Evolutionary conservation across 257 asterid species (phyloP), one percentile per base, ranked within the genome.

Genomic region (Sherardia arvensis): DNA sequence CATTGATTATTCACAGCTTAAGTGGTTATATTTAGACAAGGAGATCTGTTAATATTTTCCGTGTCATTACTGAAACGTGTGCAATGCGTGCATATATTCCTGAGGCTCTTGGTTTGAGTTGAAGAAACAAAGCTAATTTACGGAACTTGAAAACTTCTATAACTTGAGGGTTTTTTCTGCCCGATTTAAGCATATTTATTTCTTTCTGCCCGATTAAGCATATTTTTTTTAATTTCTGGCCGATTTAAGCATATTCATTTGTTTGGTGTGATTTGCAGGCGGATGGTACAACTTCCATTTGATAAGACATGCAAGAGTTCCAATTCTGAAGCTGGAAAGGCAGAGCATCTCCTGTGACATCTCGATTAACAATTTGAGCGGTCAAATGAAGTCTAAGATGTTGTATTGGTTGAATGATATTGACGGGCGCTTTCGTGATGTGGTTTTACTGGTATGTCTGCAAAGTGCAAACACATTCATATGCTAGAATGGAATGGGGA

Each of bases 341-440:
- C 49, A 65, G 69, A 81, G 80, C 75, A 80, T 87, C 75, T 90
- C 95, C 4, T 87, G 96, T 77, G 99, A 93, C 80, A 72, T 93
- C 70, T 93, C 99, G 59, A 70, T 93, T 66, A 85, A 79, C 82
- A 93, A 90, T 70, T 81, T 90, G 76, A 74, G 71, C 59, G 99
- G 97, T 65, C 95, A 93, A 79, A 85, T 90, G 95, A 93, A 93
- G 81, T 93, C 99, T 61, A 90, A 85, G 69, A 71, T 93, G 57
- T 67, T 93, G 66, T 93, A 65, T 72, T 93, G 99, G 99, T 75
- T 93, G 78, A 84, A 70, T 69, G 84, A 59, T 79, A 88, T 91
- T 66, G 98, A 91, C 71, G 83, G 85, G 43, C 88, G 99, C 64
- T 87, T 90, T 66, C 99, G 92, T 36, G 82, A 83, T 69, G 76